Conservation (phyloP, 805 yeast genomes). For the Alloascoidea africana region DNA sequence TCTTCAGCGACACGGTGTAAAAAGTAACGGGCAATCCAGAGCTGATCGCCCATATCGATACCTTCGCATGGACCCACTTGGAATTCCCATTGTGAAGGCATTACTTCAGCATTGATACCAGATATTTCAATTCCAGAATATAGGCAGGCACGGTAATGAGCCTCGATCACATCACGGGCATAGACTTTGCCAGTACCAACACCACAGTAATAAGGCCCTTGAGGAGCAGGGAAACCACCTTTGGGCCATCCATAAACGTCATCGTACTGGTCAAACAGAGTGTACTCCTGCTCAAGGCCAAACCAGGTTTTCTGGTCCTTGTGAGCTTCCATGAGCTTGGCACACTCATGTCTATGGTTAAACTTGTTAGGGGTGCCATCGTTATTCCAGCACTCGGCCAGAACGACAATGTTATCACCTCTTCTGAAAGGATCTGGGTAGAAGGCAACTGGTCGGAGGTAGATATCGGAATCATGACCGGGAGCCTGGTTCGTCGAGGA, state of each 20-base stretch:
- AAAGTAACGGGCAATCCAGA: conserved; percentile 92
- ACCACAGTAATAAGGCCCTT: conserved; percentile 99
- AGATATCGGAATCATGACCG: conserved; percentile 91
- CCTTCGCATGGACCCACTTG: conserved; percentile 98
- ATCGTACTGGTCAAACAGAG: conserved; percentile 83
- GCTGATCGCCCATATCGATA: conserved; percentile 91
- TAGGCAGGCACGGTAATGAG: conserved; percentile 96
- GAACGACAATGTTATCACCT: conserved; percentile 91
- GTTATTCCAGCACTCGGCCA: conserved; percentile 94
- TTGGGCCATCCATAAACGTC: conserved; percentile 97
- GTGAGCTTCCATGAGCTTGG: conserved; percentile 89
- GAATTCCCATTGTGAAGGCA: conserved; percentile 99
- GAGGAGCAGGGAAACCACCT: conserved; percentile 99
- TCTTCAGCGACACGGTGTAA: conserved; percentile 95
- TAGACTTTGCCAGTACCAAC: conserved; percentile 97
- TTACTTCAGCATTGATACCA: conserved; percentile 98
- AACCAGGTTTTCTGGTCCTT: conserved; percentile 80
- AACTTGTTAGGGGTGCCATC: conserved; percentile 98
- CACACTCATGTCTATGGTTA: conserved; percentile 96
- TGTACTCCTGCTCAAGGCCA: conserved; percentile 98
- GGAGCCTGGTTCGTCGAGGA: conserved; percentile 98
- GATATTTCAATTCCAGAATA: conserved; percentile 83
- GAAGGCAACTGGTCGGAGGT: conserved; percentile 87
- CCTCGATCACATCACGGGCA: conserved; percentile 97
- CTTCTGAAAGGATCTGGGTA: conserved; percentile 96